These are phyloP conservation scores for Xenosphaeropsis pyriputrescens DNA, from an alignment of 2,329 filamentous ascomycete genomes.

Conservation along the genomic window DNA sequence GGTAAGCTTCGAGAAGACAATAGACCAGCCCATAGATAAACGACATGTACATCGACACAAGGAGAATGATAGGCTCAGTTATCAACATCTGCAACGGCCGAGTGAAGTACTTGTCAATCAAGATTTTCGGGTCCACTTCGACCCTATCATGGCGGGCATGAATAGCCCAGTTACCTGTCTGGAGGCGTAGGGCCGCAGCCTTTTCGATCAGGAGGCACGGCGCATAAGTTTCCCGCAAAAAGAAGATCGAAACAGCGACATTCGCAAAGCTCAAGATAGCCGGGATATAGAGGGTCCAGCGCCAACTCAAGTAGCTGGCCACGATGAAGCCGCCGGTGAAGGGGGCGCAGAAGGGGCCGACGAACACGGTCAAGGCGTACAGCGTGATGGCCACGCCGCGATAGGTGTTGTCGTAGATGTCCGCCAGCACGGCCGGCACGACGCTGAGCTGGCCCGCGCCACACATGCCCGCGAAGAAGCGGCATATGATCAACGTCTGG, in stretches of 20 bases:
- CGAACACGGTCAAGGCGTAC: slow-evolving; percentile 49
- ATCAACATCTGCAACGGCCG: slow-evolving; percentile 7
- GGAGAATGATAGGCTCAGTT: slow-evolving; percentile 12
- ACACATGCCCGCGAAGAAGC: slow-evolving; percentile 62
- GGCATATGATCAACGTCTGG: slow-evolving; percentile 53
- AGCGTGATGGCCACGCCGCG: slow-evolving; percentile 42
- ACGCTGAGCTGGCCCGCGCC: slow-evolving; percentile 55
- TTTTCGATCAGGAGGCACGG: slow-evolving; percentile 15
- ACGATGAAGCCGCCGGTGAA: slow-evolving; percentile 56
- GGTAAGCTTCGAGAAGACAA: slow-evolving; percentile 31
- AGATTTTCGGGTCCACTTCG: slow-evolving; percentile 5
- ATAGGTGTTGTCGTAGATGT: slow-evolving; percentile 53
- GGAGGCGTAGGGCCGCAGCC: slow-evolving; percentile 10
- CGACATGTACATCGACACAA: slow-evolving; percentile 12
- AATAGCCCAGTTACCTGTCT: slow-evolving; percentile 21
- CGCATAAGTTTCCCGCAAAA: slow-evolving; percentile 22
- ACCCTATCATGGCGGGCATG: slow-evolving; percentile 16
- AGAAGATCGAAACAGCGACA: slow-evolving; percentile 18
- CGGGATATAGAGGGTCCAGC: slow-evolving; percentile 55
- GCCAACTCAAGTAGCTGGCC: slow-evolving; percentile 49
- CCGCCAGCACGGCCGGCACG: slow-evolving; percentile 56
- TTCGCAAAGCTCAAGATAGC: slow-evolving; percentile 44
- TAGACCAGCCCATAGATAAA: slow-evolving; percentile 14
- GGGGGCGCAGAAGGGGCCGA: slow-evolving; percentile 51
- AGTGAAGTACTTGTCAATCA: slow-evolving; percentile 1